Conservation (phyloP, 129 eudicot species). For the Daucus carota region DH1_v3.0 NC_030384.2:29766001-29766500, state of each 20-base stretch:
- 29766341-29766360: neutral
- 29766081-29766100: conserved; percentile 97
- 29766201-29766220: conserved; percentile 66
- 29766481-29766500: conserved; percentile 73
- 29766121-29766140: conserved; percentile 86
- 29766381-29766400: neutral
- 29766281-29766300: conserved; percentile 62
- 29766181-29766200: conserved; percentile 84
- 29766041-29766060: conserved; percentile 82
- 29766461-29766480: conserved; percentile 43
- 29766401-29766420: neutral
- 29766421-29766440: conserved; percentile 78
- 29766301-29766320: conserved; percentile 70
- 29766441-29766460: conserved; percentile 85
- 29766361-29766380: neutral
- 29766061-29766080: conserved; percentile 96
- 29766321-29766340: conserved; percentile 46
- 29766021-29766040: conserved; percentile 63
- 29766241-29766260: conserved; percentile 82
- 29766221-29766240: conserved; percentile 79
- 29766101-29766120: conserved; percentile 64
- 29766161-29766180: conserved; percentile 57
- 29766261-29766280: conserved; percentile 30
- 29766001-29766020: neutral
- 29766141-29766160: conserved; percentile 82